Conservation (phyloP, 139 green algal species). For the Pseudopediastrum boryanum region DNA sequence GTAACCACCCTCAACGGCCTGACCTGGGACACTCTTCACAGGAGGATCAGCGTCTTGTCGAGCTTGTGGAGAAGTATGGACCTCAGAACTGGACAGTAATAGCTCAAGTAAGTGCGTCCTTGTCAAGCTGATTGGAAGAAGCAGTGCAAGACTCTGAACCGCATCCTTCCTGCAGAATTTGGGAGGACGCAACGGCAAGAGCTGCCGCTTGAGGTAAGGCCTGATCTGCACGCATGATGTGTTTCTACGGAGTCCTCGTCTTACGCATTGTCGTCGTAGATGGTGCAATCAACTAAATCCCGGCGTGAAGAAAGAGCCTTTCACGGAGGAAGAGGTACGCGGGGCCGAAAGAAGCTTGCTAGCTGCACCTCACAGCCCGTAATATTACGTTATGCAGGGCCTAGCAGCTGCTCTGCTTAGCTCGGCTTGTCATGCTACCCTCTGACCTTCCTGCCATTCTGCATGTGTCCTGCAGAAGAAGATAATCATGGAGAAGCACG, state of each 20-base stretch:
- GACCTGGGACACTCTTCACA: too few species aligned
- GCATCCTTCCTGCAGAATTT: background rate
- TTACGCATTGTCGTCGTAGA: conserved; percentile 8
- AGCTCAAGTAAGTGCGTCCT: conserved; percentile 26
- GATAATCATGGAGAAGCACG: conserved; percentile 41
- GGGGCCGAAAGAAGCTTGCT: too few species aligned
- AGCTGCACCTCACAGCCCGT: too few species aligned
- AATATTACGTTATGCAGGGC: too few species aligned
- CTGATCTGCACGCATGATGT: background rate
- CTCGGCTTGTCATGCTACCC: too few species aligned
- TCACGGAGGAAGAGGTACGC: conserved; percentile 54
- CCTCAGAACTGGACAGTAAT: conserved; percentile 47
- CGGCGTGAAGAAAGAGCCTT: conserved; percentile 56
- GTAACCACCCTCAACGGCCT: too few species aligned
- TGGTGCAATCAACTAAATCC: conserved; percentile 55
- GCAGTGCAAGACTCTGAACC: too few species aligned
- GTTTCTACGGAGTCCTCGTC: background rate
- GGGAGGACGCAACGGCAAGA: conserved; percentile 51
- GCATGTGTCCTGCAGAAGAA: conserved; percentile 29
- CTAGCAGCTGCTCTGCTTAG: too few species aligned
- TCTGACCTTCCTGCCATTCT: too few species aligned
- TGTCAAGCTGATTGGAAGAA: too few species aligned
- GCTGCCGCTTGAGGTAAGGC: conserved; percentile 40
- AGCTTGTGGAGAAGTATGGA: conserved; percentile 38
- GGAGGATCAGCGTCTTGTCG: conserved; percentile 36